A percentile compares a stretch with the other conserved stretches of the same genome.
These are phyloP conservation scores for Colletotrichum musicola DNA, from an alignment of 2,329 filamentous ascomycete genomes.

Conservation along the genomic window DNA sequence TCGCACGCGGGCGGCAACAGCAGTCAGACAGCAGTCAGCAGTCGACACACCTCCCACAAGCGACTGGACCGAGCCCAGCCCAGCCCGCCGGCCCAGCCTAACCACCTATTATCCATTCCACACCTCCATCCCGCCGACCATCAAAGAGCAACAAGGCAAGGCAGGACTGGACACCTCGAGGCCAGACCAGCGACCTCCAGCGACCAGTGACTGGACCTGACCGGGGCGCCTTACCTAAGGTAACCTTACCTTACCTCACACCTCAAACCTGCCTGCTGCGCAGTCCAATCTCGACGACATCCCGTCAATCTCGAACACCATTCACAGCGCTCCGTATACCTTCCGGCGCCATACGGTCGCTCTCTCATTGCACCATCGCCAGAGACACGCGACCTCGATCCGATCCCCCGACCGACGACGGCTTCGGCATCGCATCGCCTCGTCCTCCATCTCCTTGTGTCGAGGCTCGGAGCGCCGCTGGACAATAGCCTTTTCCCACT, in stretches of 20 bases:
- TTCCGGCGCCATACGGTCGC: not conserved
- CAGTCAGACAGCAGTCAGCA: not conserved
- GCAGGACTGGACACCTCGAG: not conserved
- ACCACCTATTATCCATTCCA: not conserved
- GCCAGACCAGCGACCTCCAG: not conserved
- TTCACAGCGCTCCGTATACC: not conserved
- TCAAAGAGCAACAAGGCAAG: not conserved
- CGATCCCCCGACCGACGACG: slow-evolving; percentile 21
- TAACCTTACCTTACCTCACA: slow-evolving; percentile 17
- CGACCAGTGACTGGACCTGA: too few relatives aligned
- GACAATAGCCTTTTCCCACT: slow-evolving; percentile 32
- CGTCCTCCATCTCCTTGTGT: slow-evolving; percentile 12
- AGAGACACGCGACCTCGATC: not conserved
- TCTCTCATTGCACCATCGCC: not conserved
- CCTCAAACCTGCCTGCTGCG: slow-evolving; percentile 29
- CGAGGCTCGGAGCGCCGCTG: slow-evolving; percentile 8
- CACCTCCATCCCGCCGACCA: not conserved
- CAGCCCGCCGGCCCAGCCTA: not conserved
- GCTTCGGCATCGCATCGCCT: slow-evolving; percentile 19
- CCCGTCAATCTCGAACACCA: slow-evolving; percentile 9
- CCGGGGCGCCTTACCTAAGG: slow-evolving; percentile 22
- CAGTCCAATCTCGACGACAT: slow-evolving; percentile 35
- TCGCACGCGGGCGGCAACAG: too few relatives aligned
- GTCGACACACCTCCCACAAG: not conserved
- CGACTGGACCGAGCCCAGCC: slow-evolving; percentile 4